Percentiles rank a stretch among this genome's conserved stretches.
These are phyloP conservation scores for Rhododendron simsii DNA, from an alignment of 148 eudicot species.

Conservation along the genomic window DNA sequence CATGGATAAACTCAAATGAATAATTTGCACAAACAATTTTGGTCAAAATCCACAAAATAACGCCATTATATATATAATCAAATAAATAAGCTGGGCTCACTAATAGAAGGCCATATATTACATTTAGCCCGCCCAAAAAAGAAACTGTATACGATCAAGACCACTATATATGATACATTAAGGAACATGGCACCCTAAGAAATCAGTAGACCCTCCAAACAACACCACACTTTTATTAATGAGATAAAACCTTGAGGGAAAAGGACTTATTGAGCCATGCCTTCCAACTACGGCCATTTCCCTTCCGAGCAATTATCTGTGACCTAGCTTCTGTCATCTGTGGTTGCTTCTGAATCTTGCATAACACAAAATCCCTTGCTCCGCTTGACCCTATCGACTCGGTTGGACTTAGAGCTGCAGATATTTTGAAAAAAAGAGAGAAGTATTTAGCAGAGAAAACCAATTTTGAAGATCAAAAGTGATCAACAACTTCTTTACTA, in stretches of 20 bases:
- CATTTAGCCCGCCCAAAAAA: neutral
- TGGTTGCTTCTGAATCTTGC: conserved; percentile 36
- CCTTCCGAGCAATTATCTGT: conserved; percentile 1
- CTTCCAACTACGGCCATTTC: conserved; percentile 28
- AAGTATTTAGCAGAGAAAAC: neutral
- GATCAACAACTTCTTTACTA: neutral
- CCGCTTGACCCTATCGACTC: conserved; percentile 48
- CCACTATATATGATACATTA: neutral
- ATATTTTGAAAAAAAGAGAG: too few relatives aligned
- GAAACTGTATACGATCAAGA: neutral
- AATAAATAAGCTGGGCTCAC: too few relatives aligned
- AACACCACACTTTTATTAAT: neutral
- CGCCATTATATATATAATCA: neutral
- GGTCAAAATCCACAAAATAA: neutral
- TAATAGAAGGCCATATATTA: neutral
- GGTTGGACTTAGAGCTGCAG: conserved; percentile 35
- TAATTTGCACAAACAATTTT: neutral
- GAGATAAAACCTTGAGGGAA: conserved; percentile 24
- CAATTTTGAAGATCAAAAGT: neutral
- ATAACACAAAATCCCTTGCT: conserved; percentile 47
- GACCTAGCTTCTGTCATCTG: conserved; percentile 25
- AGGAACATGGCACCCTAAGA: neutral
- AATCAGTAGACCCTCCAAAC: neutral
- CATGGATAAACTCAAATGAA: neutral
- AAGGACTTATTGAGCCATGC: conserved; percentile 50